Evolutionary conservation across 2,329 filamentous ascomycete species (phyloP).

Genomic region (Exophiala bonariae): DNA sequence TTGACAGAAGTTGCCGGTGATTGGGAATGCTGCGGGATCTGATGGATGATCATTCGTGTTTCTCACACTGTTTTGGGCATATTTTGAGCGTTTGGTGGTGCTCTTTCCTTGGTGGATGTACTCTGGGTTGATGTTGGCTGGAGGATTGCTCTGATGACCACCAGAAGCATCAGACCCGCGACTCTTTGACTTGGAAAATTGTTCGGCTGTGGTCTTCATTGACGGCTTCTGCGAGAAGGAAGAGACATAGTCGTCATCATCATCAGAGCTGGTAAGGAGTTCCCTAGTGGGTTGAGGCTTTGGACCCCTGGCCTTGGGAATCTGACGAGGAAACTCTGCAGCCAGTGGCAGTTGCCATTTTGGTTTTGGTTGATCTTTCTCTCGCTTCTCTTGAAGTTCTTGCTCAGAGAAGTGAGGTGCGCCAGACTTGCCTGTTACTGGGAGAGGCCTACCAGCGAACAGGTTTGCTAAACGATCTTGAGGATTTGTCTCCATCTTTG

Average conservation of each 20-base stretch:
- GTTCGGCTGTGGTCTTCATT: conserved; percentile 14
- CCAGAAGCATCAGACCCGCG: conserved; percentile 1
- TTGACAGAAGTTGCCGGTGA: conserved; percentile 39
- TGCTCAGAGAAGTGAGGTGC: conserved; percentile 18
- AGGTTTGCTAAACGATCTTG: conserved; percentile 19
- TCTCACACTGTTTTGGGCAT: too few relatives aligned
- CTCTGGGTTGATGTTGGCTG: too few relatives aligned
- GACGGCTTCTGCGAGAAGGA: conserved; percentile 19
- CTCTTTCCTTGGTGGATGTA: too few relatives aligned
- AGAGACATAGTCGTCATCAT: conserved; percentile 28
- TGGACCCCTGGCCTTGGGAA: conserved; percentile 1
- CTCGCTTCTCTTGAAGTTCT: conserved; percentile 16
- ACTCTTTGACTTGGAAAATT: background rate
- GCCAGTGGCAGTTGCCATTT: conserved; percentile 8
- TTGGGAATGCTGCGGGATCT: conserved; percentile 17
- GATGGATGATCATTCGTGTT: conserved; percentile 4
- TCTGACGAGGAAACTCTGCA: conserved; percentile 13
- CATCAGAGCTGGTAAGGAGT: conserved; percentile 17
- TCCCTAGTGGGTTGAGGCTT: conserved; percentile 6
- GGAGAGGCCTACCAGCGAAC: conserved; percentile 15
- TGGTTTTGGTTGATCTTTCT: conserved; percentile 8
- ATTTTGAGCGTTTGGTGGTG: too few relatives aligned
- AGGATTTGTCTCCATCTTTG: conserved; percentile 20
- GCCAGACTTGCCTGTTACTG: conserved; percentile 9
- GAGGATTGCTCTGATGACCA: background rate